phyloP scores from a whole-genome alignment of 2,329 filamentous ascomycete genomes.

The Aspergillus thermomutatus region DNA sequence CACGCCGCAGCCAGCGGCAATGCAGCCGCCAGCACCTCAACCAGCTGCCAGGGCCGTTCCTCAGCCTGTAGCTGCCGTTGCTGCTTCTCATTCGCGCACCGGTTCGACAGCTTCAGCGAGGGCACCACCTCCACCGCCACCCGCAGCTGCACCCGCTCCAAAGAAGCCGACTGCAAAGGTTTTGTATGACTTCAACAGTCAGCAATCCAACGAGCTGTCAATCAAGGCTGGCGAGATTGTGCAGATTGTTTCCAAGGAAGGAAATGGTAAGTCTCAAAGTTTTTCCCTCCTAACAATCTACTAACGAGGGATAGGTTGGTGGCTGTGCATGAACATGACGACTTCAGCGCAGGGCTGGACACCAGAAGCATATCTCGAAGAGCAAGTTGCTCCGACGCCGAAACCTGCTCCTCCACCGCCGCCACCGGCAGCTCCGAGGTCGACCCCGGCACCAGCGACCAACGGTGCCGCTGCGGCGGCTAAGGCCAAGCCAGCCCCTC shows the following conservation, averaged over 20 bases:
- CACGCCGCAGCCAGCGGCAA: conserved; percentile 28
- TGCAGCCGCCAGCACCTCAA: conserved; percentile 28
- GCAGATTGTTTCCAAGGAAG: conserved; percentile 89
- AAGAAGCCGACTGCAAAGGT: conserved; percentile 81
- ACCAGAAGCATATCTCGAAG: conserved; percentile 89
- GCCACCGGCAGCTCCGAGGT: conserved; percentile 44
- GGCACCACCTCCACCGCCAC: conserved; percentile 65
- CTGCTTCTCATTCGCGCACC: conserved; percentile 46
- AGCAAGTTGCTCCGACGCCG: conserved; percentile 56
- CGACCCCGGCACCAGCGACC: conserved; percentile 63
- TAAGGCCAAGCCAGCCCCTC: conserved; percentile 66
- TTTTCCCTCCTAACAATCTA: conserved; percentile 1
- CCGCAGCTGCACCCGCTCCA: conserved; percentile 56
- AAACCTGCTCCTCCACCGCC: conserved; percentile 56
- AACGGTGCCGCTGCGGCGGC: conserved; percentile 40
- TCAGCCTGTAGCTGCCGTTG: conserved; percentile 35
- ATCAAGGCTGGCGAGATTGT: conserved; percentile 77
- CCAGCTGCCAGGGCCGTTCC: conserved; percentile 46
- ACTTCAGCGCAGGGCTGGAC: conserved; percentile 82
- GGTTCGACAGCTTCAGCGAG: conserved; percentile 58
- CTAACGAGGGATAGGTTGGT: conserved; percentile 70
- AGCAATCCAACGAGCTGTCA: conserved; percentile 79
- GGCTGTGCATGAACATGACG: conserved; percentile 75
- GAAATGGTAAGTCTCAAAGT: conserved; percentile 67
- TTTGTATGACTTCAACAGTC: conserved; percentile 85